Base-by-base conservation (phyloP, 2,329 filamentous ascomycete species). In the Fusarium transvaalense region DNA sequence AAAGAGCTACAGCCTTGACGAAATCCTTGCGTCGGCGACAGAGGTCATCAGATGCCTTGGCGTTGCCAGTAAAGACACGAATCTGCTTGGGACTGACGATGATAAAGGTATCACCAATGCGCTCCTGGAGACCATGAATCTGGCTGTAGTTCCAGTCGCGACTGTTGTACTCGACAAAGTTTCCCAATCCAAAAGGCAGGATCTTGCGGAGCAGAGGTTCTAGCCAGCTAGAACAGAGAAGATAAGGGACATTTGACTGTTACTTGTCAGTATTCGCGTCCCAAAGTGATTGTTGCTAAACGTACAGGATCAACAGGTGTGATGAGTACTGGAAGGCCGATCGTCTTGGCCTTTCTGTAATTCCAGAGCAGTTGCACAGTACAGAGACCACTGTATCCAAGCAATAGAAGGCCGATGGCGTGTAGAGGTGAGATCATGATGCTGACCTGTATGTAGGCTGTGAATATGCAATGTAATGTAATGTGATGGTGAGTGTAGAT, bases 141-240 rank as follows among this genome's bases (percentile, higher is more conserved):
- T 71, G 66, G 17, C 65, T 64, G 34, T 71, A 71, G 8, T 71
- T 71, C 64, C 64, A 71, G 29, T 71, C 64, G n/a, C 68, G 61
- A 2, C 64, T 71, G 47, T 71, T 71, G 56, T 71, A 71, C n/a
- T 71, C 67, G 2, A 71, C 67, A 57, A 71, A 71, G 5, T 71
- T 66, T 1, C 64, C 51, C 2, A 68, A 19, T 0, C 57, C 57
- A 32, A 66, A 60, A 3, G 67, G 68, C 2, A 71, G 2, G 0
- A 55, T 42, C 17, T 39, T 68, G 45, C 68, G 61, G 0, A 71
- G 4, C 0, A 71, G 10, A 0, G 68, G 68, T 12, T 70, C 68
- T 21, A 70, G 15, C 27, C 60, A 67, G 34, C 66, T 64, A 7
- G 58, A 61, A 2, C 48, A 56, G 6, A 70, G 25, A 3, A 70